phyloP scores from a whole-genome alignment of 257 asterid species.

The Knoxia roxburghii region DNA sequence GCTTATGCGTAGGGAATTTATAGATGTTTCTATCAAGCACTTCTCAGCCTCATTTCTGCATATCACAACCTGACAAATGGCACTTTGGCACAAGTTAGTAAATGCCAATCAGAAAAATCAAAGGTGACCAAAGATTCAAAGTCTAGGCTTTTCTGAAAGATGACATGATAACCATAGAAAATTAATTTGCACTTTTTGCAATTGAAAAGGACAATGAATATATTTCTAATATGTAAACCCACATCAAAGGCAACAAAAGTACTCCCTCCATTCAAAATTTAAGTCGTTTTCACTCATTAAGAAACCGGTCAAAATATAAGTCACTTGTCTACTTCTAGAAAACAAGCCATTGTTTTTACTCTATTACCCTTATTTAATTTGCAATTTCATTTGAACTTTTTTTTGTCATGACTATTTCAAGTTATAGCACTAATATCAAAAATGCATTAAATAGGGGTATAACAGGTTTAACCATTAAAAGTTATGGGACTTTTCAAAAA shows the following conservation, averaged over 20 bases:
- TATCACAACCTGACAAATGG: conserved; percentile 62
- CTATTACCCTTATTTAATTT: no score
- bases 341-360: no score
- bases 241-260: no score
- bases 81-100: conserved; percentile 18
- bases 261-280: no score
- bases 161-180: not conserved
- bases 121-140: not conserved
- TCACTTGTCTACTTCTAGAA: not conserved
- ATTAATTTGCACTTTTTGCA: not conserved
- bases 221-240: not conserved
- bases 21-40: conserved; percentile 98
- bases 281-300: no score
- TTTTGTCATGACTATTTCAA: no score
- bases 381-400: no score
- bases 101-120: conserved; percentile 7
- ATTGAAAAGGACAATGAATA: not conserved
- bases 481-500: no score
- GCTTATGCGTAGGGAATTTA: conserved; percentile 91
- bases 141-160: not conserved
- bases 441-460: no score
- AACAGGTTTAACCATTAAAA: no score
- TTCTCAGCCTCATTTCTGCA: conserved; percentile 95
- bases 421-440: no score
- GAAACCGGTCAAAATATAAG: no score